These are phyloP conservation scores for Mycogone perniciosa DNA, from an alignment of 2,329 filamentous ascomycete species.

Conservation along the genomic window DNA sequence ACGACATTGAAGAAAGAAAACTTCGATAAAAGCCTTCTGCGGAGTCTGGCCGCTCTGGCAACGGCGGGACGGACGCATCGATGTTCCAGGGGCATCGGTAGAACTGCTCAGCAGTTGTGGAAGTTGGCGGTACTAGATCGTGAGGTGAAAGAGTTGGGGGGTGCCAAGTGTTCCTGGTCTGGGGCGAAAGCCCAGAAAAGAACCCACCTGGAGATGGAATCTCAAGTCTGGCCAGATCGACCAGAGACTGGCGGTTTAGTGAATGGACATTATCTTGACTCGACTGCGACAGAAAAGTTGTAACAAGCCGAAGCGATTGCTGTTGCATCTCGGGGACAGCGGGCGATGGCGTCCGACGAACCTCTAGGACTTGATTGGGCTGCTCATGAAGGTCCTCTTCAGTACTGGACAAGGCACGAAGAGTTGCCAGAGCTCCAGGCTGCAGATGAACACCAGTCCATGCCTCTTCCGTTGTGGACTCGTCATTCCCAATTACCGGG, in stretches of 20 bases:
- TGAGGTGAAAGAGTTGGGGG: constrained; percentile 43
- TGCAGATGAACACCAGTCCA: constrained; percentile 74
- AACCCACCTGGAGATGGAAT: constrained; percentile 90
- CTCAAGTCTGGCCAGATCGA: constrained; percentile 72
- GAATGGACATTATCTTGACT: constrained; percentile 22
- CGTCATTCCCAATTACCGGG: constrained; percentile 58
- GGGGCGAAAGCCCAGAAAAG: constrained; percentile 75
- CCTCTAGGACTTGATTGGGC: constrained; percentile 36
- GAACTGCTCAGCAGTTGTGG: constrained; percentile 86
- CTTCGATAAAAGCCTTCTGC: constrained; percentile 34
- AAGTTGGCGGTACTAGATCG: constrained; percentile 61
- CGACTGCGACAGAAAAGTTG: constrained; percentile 27
- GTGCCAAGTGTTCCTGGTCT: constrained; percentile 77
- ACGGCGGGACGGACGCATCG: constrained; percentile 30
- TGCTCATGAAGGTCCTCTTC: constrained; percentile 58
- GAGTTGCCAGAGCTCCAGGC: constrained; percentile 70
- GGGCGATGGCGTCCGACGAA: constrained; percentile 27
- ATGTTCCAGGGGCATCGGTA: constrained; percentile 76
- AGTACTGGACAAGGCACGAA: constrained; percentile 62
- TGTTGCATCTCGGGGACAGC: constrained; percentile 41
- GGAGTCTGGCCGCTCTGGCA: constrained; percentile 31
- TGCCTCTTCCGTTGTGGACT: constrained; percentile 49
- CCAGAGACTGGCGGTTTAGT: constrained; percentile 49
- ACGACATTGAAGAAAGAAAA: constrained; percentile 26
- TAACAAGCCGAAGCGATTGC: constrained; percentile 45